A percentile compares a stretch with the other conserved stretches of the same genome.
phyloP scores from a whole-genome alignment of 2,329 filamentous ascomycete species.

The Plenodomus biglobosus region DNA sequence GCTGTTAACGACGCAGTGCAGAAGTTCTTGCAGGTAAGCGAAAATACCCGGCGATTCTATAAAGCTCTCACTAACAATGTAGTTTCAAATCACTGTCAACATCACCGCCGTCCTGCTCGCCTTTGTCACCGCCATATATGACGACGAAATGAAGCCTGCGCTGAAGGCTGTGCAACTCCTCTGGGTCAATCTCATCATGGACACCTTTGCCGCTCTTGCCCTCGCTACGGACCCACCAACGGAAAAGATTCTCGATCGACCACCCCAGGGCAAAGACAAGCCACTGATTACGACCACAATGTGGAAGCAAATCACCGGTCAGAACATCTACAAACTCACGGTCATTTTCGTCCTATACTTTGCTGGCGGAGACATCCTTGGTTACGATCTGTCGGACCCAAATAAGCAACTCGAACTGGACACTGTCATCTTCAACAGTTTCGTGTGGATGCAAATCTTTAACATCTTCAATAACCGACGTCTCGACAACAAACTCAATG shows the following conservation, averaged over 20 bases:
- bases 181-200: slow-evolving; percentile 97
- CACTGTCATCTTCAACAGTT: slow-evolving; percentile 69
- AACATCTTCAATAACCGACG: slow-evolving; percentile 68
- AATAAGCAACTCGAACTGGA: slow-evolving; percentile 52
- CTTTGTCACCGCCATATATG: slow-evolving; percentile 91
- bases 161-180: slow-evolving; percentile 92
- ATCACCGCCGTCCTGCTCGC: slow-evolving; percentile 98
- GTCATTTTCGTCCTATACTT: slow-evolving; percentile 64
- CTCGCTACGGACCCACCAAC: slow-evolving; percentile 96
- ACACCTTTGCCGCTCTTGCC: slow-evolving; percentile 91
- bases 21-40: slow-evolving; percentile 77
- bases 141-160: slow-evolving; percentile 81
- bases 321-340: slow-evolving; percentile 62
- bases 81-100: slow-evolving; percentile 94
- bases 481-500: slow-evolving; percentile 64
- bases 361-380: slow-evolving; percentile 58
- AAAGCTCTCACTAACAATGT: slow-evolving; percentile 3
- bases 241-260: slow-evolving; percentile 89
- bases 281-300: slow-evolving; percentile 66
- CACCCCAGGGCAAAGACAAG: slow-evolving; percentile 86
- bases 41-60: neutral
- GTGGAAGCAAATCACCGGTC: slow-evolving; percentile 68
- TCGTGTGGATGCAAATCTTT: slow-evolving; percentile 74
- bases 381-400: slow-evolving; percentile 49
- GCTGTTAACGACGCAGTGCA: slow-evolving; percentile 99